Evolutionary conservation across 2,329 filamentous ascomycete genomes (phyloP), one percentile per base, ranked within the genome.

Genomic region (Shiraia sp.): DNA sequence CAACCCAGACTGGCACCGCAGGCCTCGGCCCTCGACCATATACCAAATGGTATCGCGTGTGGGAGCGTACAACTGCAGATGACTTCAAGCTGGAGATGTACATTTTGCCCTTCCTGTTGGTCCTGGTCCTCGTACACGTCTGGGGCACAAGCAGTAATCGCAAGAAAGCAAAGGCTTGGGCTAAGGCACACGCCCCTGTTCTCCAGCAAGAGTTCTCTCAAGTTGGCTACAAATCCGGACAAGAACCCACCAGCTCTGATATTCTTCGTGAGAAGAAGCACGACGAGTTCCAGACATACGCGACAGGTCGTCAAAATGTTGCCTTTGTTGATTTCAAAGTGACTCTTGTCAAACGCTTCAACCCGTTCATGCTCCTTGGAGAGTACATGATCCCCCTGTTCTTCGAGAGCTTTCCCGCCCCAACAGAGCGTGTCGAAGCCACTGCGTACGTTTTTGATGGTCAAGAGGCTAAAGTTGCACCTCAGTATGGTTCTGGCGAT

Each of bases 1-100:
- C 47, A 47, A 44, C 68, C 22, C 53, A 56, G 47, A 69, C 72
- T 12, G 80, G 46, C 68, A 76, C 64, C n/a, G 51, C 57, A 29
- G 55, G 55, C 36, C 51, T 58, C 30, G 55, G 55, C 34, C 51
- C 72, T 73, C 71, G 77, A 17, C 87, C 88, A 10, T 96, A 87
- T 71, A 96, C 90, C 36, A 90, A 89, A 77, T 99, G 93, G 93
- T 99, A 97, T 75, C 90, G 90, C 42, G 78, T 97, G 48, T 93
- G 95, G 80, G 91, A 97, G 80, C 90, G 93, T 63, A 85, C 91
- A 62, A 84, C 84, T 17, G 75, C 86, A 46, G 79, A 79, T 63
- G 93, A 99, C 70, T 99, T 99, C 79, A 84, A 84, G 73, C 80
- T 86, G 61, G 93, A 99, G 75, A 86, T 88, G 45, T 75, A 90